Evolutionary conservation across 2,329 filamentous ascomycete genomes (phyloP).

Genomic region (Fusarium sp.): DNA sequence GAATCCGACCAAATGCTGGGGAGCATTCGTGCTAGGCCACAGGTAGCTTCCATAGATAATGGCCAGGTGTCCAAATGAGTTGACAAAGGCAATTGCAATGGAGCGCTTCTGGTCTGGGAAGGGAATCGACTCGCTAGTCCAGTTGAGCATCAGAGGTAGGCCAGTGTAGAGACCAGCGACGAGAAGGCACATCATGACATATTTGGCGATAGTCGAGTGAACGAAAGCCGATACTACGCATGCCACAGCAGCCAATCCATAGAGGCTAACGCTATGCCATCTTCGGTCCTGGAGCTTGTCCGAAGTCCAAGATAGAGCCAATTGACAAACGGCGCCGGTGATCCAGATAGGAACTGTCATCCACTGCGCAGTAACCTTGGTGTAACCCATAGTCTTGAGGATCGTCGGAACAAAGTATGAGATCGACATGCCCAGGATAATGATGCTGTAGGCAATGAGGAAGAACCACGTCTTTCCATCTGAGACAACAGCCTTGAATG

Average conservation of each 20-base stretch:
- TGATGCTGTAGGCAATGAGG: conserved; percentile 62
- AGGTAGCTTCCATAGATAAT: conserved; percentile 21
- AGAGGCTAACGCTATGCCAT: conserved; percentile 8
- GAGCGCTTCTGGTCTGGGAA: conserved; percentile 16
- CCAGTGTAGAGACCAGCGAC: conserved; percentile 10
- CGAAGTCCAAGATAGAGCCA: conserved; percentile 15
- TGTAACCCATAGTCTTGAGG: conserved; percentile 61
- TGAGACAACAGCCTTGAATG: conserved; percentile 11
- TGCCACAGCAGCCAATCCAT: neutral
- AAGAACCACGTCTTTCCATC: conserved; percentile 57
- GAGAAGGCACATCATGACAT: conserved; percentile 32
- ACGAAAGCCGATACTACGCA: conserved; percentile 10
- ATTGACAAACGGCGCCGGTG: neutral
- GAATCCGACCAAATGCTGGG: conserved; percentile 47
- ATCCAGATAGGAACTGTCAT: conserved; percentile 28
- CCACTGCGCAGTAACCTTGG: conserved; percentile 52
- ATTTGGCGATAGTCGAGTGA: neutral
- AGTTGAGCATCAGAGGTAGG: conserved; percentile 24
- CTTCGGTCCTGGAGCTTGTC: conserved; percentile 10
- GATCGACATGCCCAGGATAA: conserved; percentile 60
- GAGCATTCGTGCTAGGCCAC: conserved; percentile 48
- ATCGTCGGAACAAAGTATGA: conserved; percentile 68
- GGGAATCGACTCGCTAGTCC: conserved; percentile 11
- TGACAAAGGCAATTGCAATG: conserved; percentile 17
- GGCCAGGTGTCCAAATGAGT: conserved; percentile 18